Percentiles rank a stretch among this genome's conserved stretches.
Evolutionary conservation across 2,329 filamentous ascomycete genomes (phyloP).

Genomic region (Cladorrhinum sp.): DNA sequence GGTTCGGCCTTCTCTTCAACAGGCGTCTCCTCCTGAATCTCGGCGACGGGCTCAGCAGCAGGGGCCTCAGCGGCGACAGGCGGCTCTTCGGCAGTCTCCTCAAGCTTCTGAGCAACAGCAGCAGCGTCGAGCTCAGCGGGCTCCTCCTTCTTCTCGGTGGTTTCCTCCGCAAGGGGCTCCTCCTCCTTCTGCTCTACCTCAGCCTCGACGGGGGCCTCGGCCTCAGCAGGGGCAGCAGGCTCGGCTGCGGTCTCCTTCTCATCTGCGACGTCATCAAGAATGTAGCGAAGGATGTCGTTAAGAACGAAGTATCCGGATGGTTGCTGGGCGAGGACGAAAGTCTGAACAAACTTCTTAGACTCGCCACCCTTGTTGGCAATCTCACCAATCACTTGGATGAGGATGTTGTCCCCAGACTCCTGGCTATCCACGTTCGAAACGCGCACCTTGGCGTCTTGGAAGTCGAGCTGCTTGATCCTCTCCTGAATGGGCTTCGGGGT

Average conservation of each 20-base stretch:
- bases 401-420: conserved; percentile 85
- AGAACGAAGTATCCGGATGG: conserved; percentile 97
- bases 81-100: conserved; percentile 47
- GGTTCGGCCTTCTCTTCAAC: conserved; percentile 37
- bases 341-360: conserved; percentile 95
- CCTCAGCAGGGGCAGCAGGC: conserved; percentile 33
- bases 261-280: conserved; percentile 71
- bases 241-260: conserved; percentile 35
- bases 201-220: conserved; percentile 46
- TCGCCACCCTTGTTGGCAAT: conserved; percentile 91
- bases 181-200: conserved; percentile 29
- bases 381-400: conserved; percentile 97
- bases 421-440: conserved; percentile 98
- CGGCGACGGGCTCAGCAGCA: conserved; percentile 33
- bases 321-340: conserved; percentile 93
- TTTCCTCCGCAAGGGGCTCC: conserved; percentile 38
- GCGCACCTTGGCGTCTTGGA: conserved; percentile 97
- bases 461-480: conserved; percentile 87
- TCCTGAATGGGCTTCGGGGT: conserved; percentile 67
- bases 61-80: conserved; percentile 28
- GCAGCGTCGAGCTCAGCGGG: conserved; percentile 36
- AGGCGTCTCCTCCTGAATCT: conserved; percentile 11
- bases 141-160: conserved; percentile 71
- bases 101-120: conserved; percentile 71
- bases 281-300: conserved; percentile 96